These are phyloP conservation scores for Sporormia fimetaria DNA, from an alignment of 495 filamentous ascomycete species.

Conservation along the genomic window DNA sequence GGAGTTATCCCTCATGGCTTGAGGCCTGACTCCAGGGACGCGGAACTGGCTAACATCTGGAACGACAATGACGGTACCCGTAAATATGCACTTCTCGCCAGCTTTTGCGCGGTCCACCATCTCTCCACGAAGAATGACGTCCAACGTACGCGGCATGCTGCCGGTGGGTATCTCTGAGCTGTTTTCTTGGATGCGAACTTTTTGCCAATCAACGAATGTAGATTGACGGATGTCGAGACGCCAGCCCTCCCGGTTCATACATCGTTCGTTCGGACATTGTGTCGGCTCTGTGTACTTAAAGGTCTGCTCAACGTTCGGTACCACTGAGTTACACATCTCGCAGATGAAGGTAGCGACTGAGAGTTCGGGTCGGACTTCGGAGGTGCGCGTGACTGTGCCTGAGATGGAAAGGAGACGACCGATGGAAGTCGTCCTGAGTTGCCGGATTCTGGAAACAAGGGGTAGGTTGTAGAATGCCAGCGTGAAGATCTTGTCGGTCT, in stretches of 20 bases:
- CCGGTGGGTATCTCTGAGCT: conserved; percentile 96
- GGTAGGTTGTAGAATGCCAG: conserved; percentile 95
- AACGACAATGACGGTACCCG: conserved; percentile 88
- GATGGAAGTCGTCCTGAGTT: conserved; percentile 81
- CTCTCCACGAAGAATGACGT: conserved; percentile 93
- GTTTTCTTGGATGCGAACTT: conserved; percentile 94
- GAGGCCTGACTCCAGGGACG: conserved; percentile 72
- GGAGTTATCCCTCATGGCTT: conserved; percentile 72
- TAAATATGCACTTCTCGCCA: conserved; percentile 96
- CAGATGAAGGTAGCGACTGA: conserved; percentile 88
- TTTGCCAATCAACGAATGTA: conserved; percentile 98
- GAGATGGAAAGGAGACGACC: conserved; percentile 89
- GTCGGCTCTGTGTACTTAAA: conserved; percentile 96
- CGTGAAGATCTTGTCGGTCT: conserved; percentile 91
- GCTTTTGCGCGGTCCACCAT: conserved; percentile 96
- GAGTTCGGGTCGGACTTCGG: conserved; percentile 89
- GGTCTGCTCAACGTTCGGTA: conserved; percentile 89
- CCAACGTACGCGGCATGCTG: conserved; percentile 97
- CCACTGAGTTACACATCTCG: conserved; percentile 67
- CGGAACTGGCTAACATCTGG: conserved; percentile 94
- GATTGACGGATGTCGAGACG: conserved; percentile 90
- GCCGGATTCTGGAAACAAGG: conserved; percentile 79
- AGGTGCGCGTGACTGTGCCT: conserved; percentile 91
- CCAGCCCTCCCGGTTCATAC: conserved; percentile 82
- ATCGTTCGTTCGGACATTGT: conserved; percentile 88